Evolutionary conservation across 306 rosid genomes (phyloP), one percentile per base, ranked within the genome.

Genomic region (Abrus pulchellus): DNA sequence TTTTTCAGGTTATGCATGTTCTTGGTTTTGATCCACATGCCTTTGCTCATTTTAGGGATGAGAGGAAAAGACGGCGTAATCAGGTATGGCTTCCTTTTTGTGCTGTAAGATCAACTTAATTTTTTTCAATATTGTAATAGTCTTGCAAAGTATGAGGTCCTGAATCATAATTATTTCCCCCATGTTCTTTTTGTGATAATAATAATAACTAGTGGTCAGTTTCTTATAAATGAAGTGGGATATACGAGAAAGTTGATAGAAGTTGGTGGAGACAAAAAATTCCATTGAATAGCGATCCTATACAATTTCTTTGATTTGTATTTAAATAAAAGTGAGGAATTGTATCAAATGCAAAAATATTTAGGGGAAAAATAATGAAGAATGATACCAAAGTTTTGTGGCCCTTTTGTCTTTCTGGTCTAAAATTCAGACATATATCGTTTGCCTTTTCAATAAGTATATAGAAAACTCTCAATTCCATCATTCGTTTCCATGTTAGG

Each of bases 11-110:
- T 77, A 93, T 96, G 94, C 99, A 96, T 52, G 98, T 96, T 81
- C 99, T 96, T 54, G 99, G 99, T 83, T 96, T 96, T 80, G 99
- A 96, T 83, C 99, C 99, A 43, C 99, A 96, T 74, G 99, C 99
- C 76, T 96, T 96, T 83, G 87, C 97, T 83, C 99, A 96, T 84
- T 96, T 96, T 87, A 88, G 99, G 86, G 98, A 96, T 84, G 99
- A 93, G 81, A 87, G 98, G 83, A 96, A 96, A 88, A 89, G 97
- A 80, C 88, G 99, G 48, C 99, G 94, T 34, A 86, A 86, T 84
- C 89, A 89, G 93, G 99, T 96, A 88, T 66, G 30, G 9, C 54
- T 32, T 53, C 38, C 68, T 76, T 71, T 76, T 65, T 48, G 13
- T 82, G 68, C 53, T 49, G 52, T 55, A 43, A 36, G 78, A 27